Percentiles rank a stretch among this genome's conserved stretches.
phyloP scores from a whole-genome alignment of 2,329 filamentous ascomycete species.

The Ascochyta lentis region DNA sequence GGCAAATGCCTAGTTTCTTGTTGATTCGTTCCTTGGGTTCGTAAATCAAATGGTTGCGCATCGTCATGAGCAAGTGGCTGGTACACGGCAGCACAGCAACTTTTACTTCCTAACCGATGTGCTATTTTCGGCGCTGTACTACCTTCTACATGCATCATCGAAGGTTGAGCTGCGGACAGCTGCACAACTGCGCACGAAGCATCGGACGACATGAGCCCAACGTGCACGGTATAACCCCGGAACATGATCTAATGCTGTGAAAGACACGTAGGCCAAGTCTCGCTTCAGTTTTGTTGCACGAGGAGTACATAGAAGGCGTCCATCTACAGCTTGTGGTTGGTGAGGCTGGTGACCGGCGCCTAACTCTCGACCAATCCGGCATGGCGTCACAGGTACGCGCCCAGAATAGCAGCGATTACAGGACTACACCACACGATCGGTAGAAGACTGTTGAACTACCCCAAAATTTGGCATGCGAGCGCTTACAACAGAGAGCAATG shows the following conservation, averaged over 20 bases:
- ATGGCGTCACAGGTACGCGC: conserved; percentile 36
- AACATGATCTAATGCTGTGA: conserved; percentile 24
- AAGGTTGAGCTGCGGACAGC: conserved; percentile 12
- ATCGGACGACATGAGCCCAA: conserved; percentile 14
- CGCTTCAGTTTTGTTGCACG: conserved; percentile 31
- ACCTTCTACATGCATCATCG: conserved; percentile 18
- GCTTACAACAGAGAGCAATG: conserved; percentile 43
- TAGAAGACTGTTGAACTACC: conserved; percentile 34
- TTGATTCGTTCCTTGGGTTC: not conserved
- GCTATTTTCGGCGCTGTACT: conserved; percentile 16
- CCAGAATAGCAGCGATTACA: conserved; percentile 39
- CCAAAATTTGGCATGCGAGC: conserved; percentile 33
- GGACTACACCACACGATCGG: conserved; percentile 35
- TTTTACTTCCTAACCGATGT: not conserved
- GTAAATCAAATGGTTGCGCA: not conserved
- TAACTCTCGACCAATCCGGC: conserved; percentile 29
- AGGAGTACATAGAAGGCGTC: conserved; percentile 24
- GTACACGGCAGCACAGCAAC: conserved; percentile 9
- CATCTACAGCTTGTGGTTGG: conserved; percentile 31
- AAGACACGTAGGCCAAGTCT: conserved; percentile 43
- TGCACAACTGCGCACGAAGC: conserved; percentile 13
- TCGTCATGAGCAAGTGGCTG: not conserved
- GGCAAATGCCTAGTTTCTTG: not conserved
- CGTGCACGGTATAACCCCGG: conserved; percentile 19
- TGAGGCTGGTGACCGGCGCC: conserved; percentile 36